Conservation (phyloP, 2,329 filamentous ascomycete species). For the Penicillium expansum region DNA sequence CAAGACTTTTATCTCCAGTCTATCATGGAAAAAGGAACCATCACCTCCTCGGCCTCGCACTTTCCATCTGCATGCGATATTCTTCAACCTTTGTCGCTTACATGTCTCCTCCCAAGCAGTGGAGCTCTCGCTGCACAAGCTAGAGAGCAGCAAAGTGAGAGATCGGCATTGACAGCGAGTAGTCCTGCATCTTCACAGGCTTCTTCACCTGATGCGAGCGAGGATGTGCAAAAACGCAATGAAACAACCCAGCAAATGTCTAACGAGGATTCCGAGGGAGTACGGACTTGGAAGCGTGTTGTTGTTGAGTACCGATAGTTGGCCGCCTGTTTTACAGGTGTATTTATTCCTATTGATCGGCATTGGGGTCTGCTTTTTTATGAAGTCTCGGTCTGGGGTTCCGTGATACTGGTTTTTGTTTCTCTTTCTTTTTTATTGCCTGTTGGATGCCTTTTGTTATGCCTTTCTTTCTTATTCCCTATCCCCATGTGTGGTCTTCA, state of each 20-base stretch:
- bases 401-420: neutral
- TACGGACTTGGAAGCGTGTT: conserved; percentile 35
- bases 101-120: conserved; percentile 19
- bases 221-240: conserved; percentile 27
- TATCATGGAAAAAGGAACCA: conserved; percentile 16
- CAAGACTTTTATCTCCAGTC: neutral
- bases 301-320: conserved; percentile 38
- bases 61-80: conserved; percentile 19
- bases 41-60: neutral
- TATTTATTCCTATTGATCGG: neutral
- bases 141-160: conserved; percentile 8
- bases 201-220: neutral
- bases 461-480: conserved; percentile 1
- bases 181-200: neutral
- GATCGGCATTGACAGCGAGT: too few relatives aligned
- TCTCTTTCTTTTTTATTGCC: neutral
- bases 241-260: conserved; percentile 34
- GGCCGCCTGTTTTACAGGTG: neutral
- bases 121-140: conserved; percentile 21
- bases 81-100: conserved; percentile 19
- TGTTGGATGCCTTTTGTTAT: neutral
- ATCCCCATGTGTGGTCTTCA: neutral
- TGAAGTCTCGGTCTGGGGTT: neutral
- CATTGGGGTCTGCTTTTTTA: too few relatives aligned
- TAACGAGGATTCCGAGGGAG: conserved; percentile 30